Evolutionary conservation across 495 filamentous ascomycete genomes (phyloP), one percentile per base, ranked within the genome.

Genomic region (Tuber calosporum): DNA sequence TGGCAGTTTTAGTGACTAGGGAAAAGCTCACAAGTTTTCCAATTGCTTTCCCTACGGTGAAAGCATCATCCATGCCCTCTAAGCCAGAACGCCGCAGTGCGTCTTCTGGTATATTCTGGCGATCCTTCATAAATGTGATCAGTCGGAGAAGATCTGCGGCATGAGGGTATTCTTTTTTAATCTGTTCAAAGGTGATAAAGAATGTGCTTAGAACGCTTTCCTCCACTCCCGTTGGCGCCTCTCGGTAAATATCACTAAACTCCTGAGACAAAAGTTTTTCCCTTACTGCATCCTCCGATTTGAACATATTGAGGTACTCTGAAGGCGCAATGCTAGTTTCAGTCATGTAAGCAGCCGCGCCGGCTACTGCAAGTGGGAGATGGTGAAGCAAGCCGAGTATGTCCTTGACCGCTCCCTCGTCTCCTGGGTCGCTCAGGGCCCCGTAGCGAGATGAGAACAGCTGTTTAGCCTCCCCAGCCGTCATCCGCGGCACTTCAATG

Each of bases 121-220:
- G 75, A 53, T 83, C 79, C 4, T 30, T 34, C 20, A 82, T 75
- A 72, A 81, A 81, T 42, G 70, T 75, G 67, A 83, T 81, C 26
- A 83, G 67, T 43, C 69, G 80, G 13, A 83, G 74, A 36, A 84
- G 67, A n/a, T 81, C 68, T 4, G 72, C 73, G 20, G 81, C 82
- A 19, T 53, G 48, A 30, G 68, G 68, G 42, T 74, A 74, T 48
- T 79, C 69, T 13, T 37, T 20, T 45, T 74, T 48, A 67, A 87
- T 84, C 13, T 85, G 82, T 17, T 85, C 80, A 73, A 87, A 87
- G 0, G 85, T 85, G n/a, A 87, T 79, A 72, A 82, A 71, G 84
- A 84, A 87, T 41, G 84, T 86, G 2, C 79, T 82, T 19, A 85
- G 77, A 7, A 86, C 75, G 53, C 53, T 62, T 26, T 30, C 53